Conservation (phyloP, 225 moss, liverwort and hornwort genomes). For the Marchantia polymorpha region DNA sequence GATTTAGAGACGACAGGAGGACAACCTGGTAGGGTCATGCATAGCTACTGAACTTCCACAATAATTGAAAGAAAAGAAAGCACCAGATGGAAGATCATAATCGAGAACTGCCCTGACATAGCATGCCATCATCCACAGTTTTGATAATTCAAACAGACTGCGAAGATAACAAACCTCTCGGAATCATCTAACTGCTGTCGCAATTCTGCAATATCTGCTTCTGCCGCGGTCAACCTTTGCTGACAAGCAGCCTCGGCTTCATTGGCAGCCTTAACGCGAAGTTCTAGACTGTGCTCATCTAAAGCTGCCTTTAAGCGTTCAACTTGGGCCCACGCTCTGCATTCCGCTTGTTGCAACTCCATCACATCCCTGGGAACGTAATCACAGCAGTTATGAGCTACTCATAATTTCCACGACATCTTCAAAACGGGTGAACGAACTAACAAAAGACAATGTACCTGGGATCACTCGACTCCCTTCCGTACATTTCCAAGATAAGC, state of each 20-base stretch:
- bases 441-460: slow-evolving; percentile 42
- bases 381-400: neutral
- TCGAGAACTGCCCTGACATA: neutral
- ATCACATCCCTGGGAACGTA: slow-evolving; percentile 53
- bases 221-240: slow-evolving; percentile 85
- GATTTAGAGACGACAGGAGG: neutral
- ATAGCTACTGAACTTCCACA: neutral
- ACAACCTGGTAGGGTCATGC: neutral
- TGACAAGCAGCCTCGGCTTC: slow-evolving; percentile 96
- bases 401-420: too few species aligned
- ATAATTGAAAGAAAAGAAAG: neutral
- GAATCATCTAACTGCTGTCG: slow-evolving; percentile 73
- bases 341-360: slow-evolving; percentile 69
- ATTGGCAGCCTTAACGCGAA: slow-evolving; percentile 91
- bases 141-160: neutral
- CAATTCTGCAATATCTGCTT: slow-evolving; percentile 83
- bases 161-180: slow-evolving; percentile 50
- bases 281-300: slow-evolving; percentile 84
- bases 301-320: slow-evolving; percentile 71
- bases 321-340: slow-evolving; percentile 78
- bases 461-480: slow-evolving; percentile 72
- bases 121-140: neutral
- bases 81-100: neutral
- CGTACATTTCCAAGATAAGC: slow-evolving; percentile 81
- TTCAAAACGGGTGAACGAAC: too few species aligned